phyloP scores from a whole-genome alignment of 129 eudicot genomes.

The Smallanthus sonchifolius region DNA sequence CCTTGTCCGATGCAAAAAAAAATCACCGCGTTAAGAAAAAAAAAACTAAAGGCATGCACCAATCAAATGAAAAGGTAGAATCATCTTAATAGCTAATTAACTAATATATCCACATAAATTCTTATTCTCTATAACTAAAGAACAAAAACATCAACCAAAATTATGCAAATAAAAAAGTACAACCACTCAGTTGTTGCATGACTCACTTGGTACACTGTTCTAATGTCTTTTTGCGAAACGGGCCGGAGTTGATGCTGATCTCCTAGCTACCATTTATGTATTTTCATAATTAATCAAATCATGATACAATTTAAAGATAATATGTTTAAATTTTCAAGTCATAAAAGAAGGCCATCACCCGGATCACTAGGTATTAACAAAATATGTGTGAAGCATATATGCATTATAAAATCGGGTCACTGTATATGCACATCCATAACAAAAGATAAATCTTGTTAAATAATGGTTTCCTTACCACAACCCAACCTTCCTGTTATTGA shows the following conservation, averaged over 20 bases:
- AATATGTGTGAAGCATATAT: not conserved
- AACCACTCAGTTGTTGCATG: not conserved
- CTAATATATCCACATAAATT: not conserved
- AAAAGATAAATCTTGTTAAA: not conserved
- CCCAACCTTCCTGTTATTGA: slow-evolving; percentile 42
- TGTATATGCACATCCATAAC: no score
- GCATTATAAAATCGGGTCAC: not conserved
- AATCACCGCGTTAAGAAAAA: no score
- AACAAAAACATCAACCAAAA: not conserved
- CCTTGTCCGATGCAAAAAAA: no score
- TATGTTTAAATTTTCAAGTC: not conserved
- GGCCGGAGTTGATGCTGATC: not conserved
- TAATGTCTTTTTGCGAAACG: not conserved
- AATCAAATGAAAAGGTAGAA: not conserved
- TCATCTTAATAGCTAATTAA: not conserved
- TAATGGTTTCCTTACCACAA: slow-evolving; percentile 28
- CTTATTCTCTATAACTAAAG: not conserved
- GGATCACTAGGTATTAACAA: no score
- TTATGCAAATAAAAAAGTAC: not conserved
- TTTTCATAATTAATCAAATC: not conserved
- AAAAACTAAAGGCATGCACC: not conserved
- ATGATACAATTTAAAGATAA: not conserved
- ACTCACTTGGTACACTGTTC: no score
- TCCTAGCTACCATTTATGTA: slow-evolving; percentile 1
- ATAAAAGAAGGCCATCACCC: not conserved